phyloP scores from a whole-genome alignment of 768 basidiomycete genomes.

The Leccinum ochraceum region DNA sequence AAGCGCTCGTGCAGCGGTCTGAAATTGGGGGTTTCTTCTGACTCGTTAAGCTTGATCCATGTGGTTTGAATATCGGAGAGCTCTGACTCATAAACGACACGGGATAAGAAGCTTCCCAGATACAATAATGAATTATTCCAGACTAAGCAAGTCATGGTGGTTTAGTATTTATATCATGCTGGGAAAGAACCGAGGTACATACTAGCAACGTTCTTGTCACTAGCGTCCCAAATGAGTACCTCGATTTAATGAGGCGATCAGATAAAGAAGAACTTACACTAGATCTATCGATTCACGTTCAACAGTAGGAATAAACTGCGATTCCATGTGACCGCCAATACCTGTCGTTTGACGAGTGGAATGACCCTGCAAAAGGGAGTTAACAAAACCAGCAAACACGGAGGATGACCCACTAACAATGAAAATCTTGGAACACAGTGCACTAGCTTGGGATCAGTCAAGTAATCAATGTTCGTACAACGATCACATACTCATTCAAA shows the following conservation, averaged over 20 bases:
- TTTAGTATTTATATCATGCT: too few relatives aligned
- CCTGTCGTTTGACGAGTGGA: slow-evolving; percentile 14
- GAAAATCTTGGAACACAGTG: slow-evolving; percentile 71
- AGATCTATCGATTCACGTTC: slow-evolving; percentile 18
- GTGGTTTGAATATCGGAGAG: too few relatives aligned
- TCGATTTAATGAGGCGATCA: not conserved
- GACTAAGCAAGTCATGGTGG: too few relatives aligned
- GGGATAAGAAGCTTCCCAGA: too few relatives aligned
- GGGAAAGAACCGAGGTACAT: slow-evolving; percentile 20
- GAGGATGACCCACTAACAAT: slow-evolving; percentile 52
- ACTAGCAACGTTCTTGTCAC: slow-evolving; percentile 52
- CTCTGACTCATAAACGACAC: too few relatives aligned
- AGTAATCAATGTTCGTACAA: not conserved
- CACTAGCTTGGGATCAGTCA: slow-evolving; percentile 37
- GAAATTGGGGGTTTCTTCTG: too few relatives aligned
- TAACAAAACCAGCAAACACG: not conserved
- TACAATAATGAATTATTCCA: too few relatives aligned
- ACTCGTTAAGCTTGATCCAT: too few relatives aligned
- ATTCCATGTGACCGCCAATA: slow-evolving; percentile 14
- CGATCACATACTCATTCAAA: slow-evolving; percentile 13
- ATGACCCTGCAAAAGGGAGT: slow-evolving; percentile 7
- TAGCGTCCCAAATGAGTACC: not conserved
- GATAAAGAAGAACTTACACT: slow-evolving; percentile 1
- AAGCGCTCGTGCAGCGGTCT: too few relatives aligned
- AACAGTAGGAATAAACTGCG: slow-evolving; percentile 11